A percentile compares a stretch with the other conserved stretches of the same genome.
Conservation (phyloP, 306 rosid species). For the Lathyrus sativus region DNA sequence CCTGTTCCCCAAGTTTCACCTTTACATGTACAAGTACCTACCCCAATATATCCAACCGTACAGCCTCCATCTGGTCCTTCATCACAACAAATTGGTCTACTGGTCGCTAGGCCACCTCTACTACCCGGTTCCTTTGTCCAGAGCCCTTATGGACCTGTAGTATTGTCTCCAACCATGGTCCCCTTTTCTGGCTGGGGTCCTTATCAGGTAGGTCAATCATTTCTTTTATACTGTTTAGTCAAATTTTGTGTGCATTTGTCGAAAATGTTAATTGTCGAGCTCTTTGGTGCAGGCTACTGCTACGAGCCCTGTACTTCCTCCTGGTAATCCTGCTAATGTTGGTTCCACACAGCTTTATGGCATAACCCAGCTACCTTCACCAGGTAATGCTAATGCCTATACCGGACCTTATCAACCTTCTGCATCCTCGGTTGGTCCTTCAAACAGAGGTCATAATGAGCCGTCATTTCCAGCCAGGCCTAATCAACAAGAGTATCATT, state of each 20-base stretch:
- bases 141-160: conserved; percentile 73
- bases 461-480: conserved; percentile 81
- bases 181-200: conserved; percentile 79
- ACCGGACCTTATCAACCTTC: conserved; percentile 65
- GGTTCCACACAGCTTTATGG: conserved; percentile 69
- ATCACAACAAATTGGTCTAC: conserved; percentile 72
- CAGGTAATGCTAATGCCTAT: conserved; percentile 63
- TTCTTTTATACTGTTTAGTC: conserved; percentile 36
- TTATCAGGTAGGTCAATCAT: conserved; percentile 68
- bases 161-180: conserved; percentile 78
- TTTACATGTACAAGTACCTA: conserved; percentile 52
- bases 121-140: conserved; percentile 72
- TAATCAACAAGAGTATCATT: conserved; percentile 82
- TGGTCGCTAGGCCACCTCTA: conserved; percentile 86
- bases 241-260: conserved; percentile 35
- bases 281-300: conserved; percentile 63
- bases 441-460: conserved; percentile 69
- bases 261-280: conserved; percentile 39
- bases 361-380: conserved; percentile 62
- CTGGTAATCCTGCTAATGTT: conserved; percentile 61
- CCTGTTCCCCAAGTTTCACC: conserved; percentile 58
- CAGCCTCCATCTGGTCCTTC: conserved; percentile 80
- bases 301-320: conserved; percentile 69
- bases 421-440: conserved; percentile 63
- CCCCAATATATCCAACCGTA: conserved; percentile 61